phyloP scores from a whole-genome alignment of 345 rosid genomes.

The Cardiospermum halicacabum region DNA sequence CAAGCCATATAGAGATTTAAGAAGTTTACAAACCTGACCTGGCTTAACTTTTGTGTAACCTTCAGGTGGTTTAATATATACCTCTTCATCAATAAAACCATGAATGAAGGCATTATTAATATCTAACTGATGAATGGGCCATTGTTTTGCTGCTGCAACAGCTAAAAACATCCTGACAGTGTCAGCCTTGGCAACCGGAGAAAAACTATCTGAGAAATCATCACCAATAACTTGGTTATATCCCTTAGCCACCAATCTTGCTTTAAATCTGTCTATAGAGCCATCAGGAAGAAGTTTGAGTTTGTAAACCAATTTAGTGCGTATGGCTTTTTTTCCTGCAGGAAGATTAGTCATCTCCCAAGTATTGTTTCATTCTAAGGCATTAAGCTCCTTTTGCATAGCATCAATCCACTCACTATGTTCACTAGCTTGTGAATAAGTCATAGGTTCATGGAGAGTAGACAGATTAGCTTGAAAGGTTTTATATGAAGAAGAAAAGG shows the following conservation, averaged over 20 bases:
- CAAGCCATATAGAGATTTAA: no score
- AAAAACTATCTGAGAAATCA: not conserved
- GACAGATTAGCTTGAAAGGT: no score
- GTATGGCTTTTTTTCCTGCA: not conserved
- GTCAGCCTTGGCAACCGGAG: not conserved
- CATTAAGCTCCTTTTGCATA: no score
- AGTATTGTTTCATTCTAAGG: no score
- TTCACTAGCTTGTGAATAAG: no score
- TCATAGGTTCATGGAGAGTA: no score
- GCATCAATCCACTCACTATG: no score
- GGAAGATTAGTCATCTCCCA: no score
- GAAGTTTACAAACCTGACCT: no score
- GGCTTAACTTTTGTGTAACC: no score
- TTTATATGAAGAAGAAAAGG: no score
- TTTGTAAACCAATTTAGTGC: not conserved
- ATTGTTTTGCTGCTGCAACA: no score
- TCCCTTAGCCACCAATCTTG: not conserved
- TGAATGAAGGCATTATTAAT: not conserved
- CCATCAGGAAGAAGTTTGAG: not conserved
- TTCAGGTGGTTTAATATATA: not conserved
- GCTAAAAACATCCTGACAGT: not conserved
- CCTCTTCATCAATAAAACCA: not conserved
- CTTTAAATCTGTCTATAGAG: not conserved
- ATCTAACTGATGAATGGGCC: not conserved
- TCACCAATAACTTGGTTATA: not conserved